Evolutionary conservation across 2,329 filamentous ascomycete genomes (phyloP), one percentile per base, ranked within the genome.

Genomic region (Microsporum ferrugineum): DNA sequence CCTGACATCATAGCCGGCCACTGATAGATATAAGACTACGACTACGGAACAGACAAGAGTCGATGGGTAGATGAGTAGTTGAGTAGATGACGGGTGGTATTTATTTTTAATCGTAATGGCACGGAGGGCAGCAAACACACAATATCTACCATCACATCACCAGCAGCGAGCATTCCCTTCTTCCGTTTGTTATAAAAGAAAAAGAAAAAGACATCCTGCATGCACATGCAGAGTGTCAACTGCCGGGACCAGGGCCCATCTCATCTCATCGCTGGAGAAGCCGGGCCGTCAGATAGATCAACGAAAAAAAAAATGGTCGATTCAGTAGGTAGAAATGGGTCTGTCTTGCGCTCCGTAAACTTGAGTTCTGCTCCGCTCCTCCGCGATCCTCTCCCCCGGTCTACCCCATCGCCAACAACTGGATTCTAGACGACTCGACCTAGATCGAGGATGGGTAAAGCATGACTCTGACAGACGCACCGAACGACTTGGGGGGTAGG

Each of bases 391-490:
- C 39, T n/a, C 17, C 17, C 17, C 17, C 17, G 17, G 17, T 17
- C 17, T 17, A 17, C 17, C 17, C 17, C 17, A 17, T 17, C 17
- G 17, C 17, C 17, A 17, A 17, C 17, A 17, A 17, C 17, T 17
- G 17, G 17, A 17, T 17, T 17, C 17, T 17, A 17, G 17, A 17
- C 17, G 17, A 17, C 17, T 17, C 17, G 17, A 17, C 80, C 88
- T 92, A 96, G 88, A 96, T 94, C 82, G 89, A 91, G 76, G 90
- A 95, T 79, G 91, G 91, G 85, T 96, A 96, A 80, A 96, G 84
- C 91, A 96, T 96, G 80, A 96, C 85, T 80, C 91, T 88, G 82
- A 95, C 88, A 73, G 89, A 91, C 77, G 91, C 90, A 81, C 91
- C 91, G 84, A 97, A 96, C 76, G 89, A 91, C 84, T 91, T 91